Evolutionary conservation across 306 rosid species (phyloP).

Genomic region (Quercus ilex): DNA sequence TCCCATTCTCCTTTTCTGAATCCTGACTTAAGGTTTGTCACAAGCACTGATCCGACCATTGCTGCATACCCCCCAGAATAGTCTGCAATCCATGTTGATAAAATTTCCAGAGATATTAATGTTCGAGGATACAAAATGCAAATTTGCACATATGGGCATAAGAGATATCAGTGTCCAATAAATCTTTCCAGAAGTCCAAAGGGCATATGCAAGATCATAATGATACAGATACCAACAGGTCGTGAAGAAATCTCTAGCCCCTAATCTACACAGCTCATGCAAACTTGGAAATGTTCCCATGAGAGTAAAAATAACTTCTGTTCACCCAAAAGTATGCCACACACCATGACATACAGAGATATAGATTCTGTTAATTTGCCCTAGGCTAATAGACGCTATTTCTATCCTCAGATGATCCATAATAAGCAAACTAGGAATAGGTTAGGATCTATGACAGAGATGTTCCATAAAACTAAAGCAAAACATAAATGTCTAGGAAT

Average conservation of each 20-base stretch:
- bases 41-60: constrained; percentile 83
- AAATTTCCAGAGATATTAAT: constrained; percentile 6
- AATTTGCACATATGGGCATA: constrained; percentile 11
- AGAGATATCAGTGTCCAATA: not conserved
- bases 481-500: not conserved
- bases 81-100: constrained; percentile 41
- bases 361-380: not conserved
- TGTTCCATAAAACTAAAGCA: not conserved
- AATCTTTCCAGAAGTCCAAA: not conserved
- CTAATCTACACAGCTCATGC: not conserved
- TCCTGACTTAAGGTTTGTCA: constrained; percentile 86
- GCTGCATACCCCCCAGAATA: constrained; percentile 82
- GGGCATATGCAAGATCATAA: not conserved
- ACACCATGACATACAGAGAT: constrained; percentile 14
- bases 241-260: not conserved
- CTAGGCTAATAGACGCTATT: constrained; percentile 12
- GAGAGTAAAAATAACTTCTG: not conserved
- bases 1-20: constrained; percentile 85
- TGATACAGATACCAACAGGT: not conserved
- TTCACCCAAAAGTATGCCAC: not conserved
- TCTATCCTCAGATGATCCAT: not conserved
- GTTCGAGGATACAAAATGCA: constrained; percentile 39
- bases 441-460: not conserved
- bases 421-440: not conserved
- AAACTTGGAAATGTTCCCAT: not conserved